A percentile compares a stretch with the other conserved stretches of the same genome.
These are phyloP conservation scores for Gaultheria prostrata DNA, from an alignment of 148 eudicot genomes.

Conservation along the genomic window DNA sequence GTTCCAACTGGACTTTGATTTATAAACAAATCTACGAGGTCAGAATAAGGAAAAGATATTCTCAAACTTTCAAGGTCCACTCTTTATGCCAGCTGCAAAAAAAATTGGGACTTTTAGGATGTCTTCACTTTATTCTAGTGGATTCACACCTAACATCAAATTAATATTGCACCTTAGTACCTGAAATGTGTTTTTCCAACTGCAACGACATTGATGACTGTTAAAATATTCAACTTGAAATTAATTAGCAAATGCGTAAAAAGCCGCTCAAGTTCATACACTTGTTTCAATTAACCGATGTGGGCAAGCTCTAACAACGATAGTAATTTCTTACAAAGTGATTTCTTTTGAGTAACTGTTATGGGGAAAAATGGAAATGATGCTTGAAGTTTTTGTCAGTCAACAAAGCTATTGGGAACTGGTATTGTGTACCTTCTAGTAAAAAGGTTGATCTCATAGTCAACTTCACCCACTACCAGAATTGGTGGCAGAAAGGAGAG, in stretches of 20 bases:
- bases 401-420: conserved; percentile 5
- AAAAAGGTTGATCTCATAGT: conserved; percentile 9
- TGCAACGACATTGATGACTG: no score
- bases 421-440: conserved; percentile 1
- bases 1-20: background rate
- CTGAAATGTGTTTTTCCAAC: background rate
- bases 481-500: conserved; percentile 21
- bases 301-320: no score
- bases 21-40: background rate
- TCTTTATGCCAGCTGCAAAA: background rate
- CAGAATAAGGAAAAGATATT: background rate
- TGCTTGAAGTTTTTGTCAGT: background rate
- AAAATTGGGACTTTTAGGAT: conserved; percentile 1
- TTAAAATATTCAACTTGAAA: no score
- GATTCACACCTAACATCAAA: conserved; percentile 2
- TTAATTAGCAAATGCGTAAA: no score
- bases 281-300: no score
- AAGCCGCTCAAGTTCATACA: no score
- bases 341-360: background rate
- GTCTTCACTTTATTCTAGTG: background rate
- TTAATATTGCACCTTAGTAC: background rate
- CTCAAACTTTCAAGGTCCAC: background rate
- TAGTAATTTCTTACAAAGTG: background rate
- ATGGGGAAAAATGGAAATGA: background rate
- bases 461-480: conserved; percentile 21